phyloP scores from a whole-genome alignment of 2,329 filamentous ascomycete genomes.

The Pseudovirgaria hyperparasitica region DNA sequence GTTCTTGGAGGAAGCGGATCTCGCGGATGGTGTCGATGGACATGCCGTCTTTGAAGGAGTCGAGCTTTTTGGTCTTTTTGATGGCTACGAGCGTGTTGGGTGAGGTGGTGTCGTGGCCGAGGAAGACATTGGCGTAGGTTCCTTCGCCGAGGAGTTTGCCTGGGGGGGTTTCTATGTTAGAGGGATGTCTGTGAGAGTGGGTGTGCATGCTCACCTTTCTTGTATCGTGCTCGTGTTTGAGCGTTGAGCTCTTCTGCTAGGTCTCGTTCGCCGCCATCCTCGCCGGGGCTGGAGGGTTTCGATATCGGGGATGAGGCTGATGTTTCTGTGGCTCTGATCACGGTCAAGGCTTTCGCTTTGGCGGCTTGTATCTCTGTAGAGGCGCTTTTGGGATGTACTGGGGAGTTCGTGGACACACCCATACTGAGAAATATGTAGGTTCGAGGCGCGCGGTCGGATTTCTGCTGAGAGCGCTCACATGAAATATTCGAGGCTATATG shows the following conservation, averaged over 20 bases:
- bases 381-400: conserved; percentile 2
- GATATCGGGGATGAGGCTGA: conserved; percentile 7
- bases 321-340: conserved; percentile 13
- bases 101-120: conserved; percentile 64
- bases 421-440: conserved; percentile 7
- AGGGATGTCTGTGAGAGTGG: neutral
- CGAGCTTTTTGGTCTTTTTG: conserved; percentile 83
- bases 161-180: conserved; percentile 19
- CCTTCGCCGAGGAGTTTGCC: conserved; percentile 89
- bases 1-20: conserved; percentile 88
- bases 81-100: conserved; percentile 71
- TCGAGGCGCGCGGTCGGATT: too few relatives aligned
- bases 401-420: conserved; percentile 8
- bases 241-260: conserved; percentile 37
- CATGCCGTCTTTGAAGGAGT: conserved; percentile 81
- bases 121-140: conserved; percentile 92
- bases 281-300: conserved; percentile 5
- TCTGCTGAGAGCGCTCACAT: too few relatives aligned
- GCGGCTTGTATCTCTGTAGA: conserved; percentile 4
- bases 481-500: too few relatives aligned
- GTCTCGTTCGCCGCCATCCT: conserved; percentile 17
- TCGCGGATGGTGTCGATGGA: conserved; percentile 91
- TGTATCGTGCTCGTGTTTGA: conserved; percentile 63
- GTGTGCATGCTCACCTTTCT: conserved; percentile 49
- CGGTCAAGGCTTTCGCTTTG: conserved; percentile 20